These are phyloP conservation scores for Pilaira anomala DNA, from an alignment of 192 early-diverging fungal genomes.

Conservation along the genomic window DNA sequence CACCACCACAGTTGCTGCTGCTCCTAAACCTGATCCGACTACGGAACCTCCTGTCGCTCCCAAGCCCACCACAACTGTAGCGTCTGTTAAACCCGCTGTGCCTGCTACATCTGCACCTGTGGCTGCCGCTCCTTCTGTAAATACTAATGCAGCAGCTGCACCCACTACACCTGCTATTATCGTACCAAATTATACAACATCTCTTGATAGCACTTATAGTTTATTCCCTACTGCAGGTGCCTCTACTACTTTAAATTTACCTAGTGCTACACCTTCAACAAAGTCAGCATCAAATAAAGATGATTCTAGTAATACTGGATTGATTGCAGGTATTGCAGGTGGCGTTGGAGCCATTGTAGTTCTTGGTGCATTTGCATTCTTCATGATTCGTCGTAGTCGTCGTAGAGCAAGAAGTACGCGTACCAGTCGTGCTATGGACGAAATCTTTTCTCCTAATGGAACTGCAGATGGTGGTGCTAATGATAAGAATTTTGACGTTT, in stretches of 20 bases:
- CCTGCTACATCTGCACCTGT: background rate
- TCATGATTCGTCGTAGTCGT: conserved; percentile 6
- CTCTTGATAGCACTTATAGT: background rate
- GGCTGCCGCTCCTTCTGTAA: background rate
- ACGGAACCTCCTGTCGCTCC: background rate
- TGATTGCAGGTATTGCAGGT: conserved; percentile 17
- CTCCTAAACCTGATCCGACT: background rate
- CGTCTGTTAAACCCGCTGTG: background rate
- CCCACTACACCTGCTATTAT: background rate
- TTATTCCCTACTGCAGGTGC: background rate
- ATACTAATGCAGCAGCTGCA: too few relatives aligned
- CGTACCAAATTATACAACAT: background rate
- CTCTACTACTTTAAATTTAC: background rate
- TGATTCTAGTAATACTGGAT: background rate
- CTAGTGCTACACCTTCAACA: background rate
- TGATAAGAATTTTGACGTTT: background rate
- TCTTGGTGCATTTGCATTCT: conserved; percentile 9
- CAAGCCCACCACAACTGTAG: background rate
- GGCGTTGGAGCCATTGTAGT: conserved; percentile 6
- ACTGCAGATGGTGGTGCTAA: background rate
- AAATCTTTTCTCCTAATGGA: conserved; percentile 8
- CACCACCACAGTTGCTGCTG: background rate
- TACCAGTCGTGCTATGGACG: conserved; percentile 13
- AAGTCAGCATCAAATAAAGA: background rate
- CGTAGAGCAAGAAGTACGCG: conserved; percentile 12